phyloP scores from a whole-genome alignment of 345 rosid species.

The Arabidopsis thaliana region TAIR10.1 NC_003071.7:9203001-9203500 shows the following conservation, averaged over 20 bases:
- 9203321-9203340: conserved; percentile 68
- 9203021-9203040: conserved; percentile 62
- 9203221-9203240: conserved; percentile 66
- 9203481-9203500: conserved; percentile 71
- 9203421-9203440: conserved; percentile 84
- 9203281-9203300: conserved; percentile 68
- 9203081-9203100: conserved; percentile 55
- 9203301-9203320: conserved; percentile 57
- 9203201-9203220: conserved; percentile 68
- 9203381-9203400: conserved; percentile 76
- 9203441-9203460: conserved; percentile 85
- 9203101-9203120: conserved; percentile 54
- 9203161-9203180: conserved; percentile 69
- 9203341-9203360: conserved; percentile 69
- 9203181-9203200: conserved; percentile 59
- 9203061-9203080: conserved; percentile 60
- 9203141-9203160: conserved; percentile 72
- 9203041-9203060: conserved; percentile 67
- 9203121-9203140: conserved; percentile 51
- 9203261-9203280: conserved; percentile 69
- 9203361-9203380: conserved; percentile 81
- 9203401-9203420: conserved; percentile 75
- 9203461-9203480: conserved; percentile 83
- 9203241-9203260: conserved; percentile 67
- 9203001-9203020: conserved; percentile 72